Conservation (phyloP, 163 green algal species). For the Chlamydomonas reinhardtii region DNA sequence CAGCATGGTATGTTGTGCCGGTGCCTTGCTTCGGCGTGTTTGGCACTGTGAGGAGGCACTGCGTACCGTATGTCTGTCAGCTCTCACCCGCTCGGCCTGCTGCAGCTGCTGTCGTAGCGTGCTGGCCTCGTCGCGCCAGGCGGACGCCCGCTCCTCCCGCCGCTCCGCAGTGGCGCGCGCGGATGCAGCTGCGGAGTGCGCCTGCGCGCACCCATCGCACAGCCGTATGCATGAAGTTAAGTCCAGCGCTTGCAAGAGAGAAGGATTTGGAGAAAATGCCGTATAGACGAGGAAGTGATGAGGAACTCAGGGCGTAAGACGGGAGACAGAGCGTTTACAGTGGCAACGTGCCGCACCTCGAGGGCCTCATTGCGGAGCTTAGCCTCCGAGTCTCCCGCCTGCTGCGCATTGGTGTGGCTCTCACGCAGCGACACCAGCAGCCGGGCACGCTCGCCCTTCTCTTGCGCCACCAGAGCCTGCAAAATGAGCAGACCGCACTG, state of each 20-base stretch:
- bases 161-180: slow-evolving; percentile 44
- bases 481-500: too few relatives aligned
- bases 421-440: slow-evolving; percentile 53
- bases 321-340: too few relatives aligned
- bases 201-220: neutral
- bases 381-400: neutral
- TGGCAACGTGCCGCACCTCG: neutral
- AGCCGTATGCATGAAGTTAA: too few relatives aligned
- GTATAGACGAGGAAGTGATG: too few relatives aligned
- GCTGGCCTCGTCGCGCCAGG: slow-evolving; percentile 15
- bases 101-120: slow-evolving; percentile 38
- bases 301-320: too few relatives aligned
- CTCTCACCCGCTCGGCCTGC: slow-evolving; percentile 17
- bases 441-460: slow-evolving; percentile 55
- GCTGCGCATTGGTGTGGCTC: slow-evolving; percentile 15
- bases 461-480: slow-evolving; percentile 42
- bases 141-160: slow-evolving; percentile 20
- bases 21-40: too few relatives aligned
- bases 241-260: too few relatives aligned
- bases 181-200: slow-evolving; percentile 11
- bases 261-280: too few relatives aligned
- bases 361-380: slow-evolving; percentile 39
- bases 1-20: too few relatives aligned
- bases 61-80: too few relatives aligned
- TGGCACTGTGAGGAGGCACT: too few relatives aligned